These are phyloP conservation scores for Vicia villosa DNA, from an alignment of 306 rosid species.

Conservation along the genomic window DNA sequence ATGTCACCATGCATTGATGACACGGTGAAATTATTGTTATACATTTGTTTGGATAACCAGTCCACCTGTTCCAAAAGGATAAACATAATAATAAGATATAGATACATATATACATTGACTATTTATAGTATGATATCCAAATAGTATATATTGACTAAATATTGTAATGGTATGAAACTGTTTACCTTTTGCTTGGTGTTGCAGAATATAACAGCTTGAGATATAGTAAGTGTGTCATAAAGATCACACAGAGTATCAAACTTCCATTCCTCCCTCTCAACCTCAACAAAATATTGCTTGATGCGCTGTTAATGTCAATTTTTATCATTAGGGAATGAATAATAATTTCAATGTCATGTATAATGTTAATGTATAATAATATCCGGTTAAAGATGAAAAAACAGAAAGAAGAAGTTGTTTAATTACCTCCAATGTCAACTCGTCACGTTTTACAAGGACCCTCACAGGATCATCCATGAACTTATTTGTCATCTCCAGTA, in stretches of 20 bases:
- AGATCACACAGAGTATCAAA: constrained; percentile 97
- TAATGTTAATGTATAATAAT: too few relatives aligned
- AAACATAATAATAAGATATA: too few relatives aligned
- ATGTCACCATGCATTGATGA: constrained; percentile 98
- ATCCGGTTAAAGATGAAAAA: constrained; percentile 22
- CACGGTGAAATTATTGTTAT: constrained; percentile 85
- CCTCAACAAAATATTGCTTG: constrained; percentile 94
- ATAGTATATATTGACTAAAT: background rate
- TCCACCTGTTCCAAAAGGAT: constrained; percentile 66
- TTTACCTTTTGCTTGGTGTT: constrained; percentile 92
- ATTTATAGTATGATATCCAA: too few relatives aligned
- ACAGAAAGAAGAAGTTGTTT: constrained; percentile 11
- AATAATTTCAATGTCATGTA: too few relatives aligned
- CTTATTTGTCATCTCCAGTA: too few relatives aligned
- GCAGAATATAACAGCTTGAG: constrained; percentile 98
- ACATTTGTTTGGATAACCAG: constrained; percentile 95
- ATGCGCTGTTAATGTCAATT: constrained; percentile 66
- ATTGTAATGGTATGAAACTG: background rate
- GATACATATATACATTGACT: too few relatives aligned
- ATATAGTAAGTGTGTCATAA: constrained; percentile 84
- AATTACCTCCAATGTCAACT: constrained; percentile 90
- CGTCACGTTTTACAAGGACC: too few relatives aligned
- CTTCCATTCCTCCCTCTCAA: constrained; percentile 97
- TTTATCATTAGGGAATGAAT: too few relatives aligned
- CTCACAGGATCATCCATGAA: too few relatives aligned